A percentile compares a stretch with the other conserved stretches of the same genome.
Evolutionary conservation across 2,329 filamentous ascomycete genomes (phyloP).

Genomic region (Beauveria caledonica): DNA sequence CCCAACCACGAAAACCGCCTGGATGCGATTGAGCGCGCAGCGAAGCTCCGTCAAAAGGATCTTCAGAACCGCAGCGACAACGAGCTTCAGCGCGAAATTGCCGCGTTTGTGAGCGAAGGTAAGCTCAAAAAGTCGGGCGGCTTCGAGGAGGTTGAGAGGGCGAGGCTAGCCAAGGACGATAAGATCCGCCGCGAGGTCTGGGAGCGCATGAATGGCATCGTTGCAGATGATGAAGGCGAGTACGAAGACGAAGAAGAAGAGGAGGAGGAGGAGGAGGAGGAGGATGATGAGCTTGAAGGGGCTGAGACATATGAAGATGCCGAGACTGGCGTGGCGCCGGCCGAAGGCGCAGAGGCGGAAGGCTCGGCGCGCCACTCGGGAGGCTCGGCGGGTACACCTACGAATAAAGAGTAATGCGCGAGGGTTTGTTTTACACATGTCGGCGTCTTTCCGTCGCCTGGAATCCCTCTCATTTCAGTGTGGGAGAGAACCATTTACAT

Average conservation of each 20-base stretch:
- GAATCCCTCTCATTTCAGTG: neutral
- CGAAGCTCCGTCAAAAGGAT: conserved; percentile 84
- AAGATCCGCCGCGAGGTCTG: conserved; percentile 72
- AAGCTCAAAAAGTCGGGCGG: conserved; percentile 95
- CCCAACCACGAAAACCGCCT: conserved; percentile 90
- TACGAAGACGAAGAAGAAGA: conserved; percentile 17
- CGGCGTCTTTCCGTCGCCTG: conserved; percentile 9
- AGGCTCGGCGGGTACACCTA: neutral
- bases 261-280: conserved; percentile 17
- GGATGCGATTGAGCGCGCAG: conserved; percentile 94
- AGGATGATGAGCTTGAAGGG: neutral
- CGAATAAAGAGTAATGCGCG: conserved; percentile 10
- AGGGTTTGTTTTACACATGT: conserved; percentile 20
- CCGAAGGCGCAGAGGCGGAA: neutral
- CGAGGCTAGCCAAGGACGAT: conserved; percentile 79
- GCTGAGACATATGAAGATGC: conserved; percentile 12
- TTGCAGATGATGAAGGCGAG: conserved; percentile 23
- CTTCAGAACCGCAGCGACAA: conserved; percentile 69
- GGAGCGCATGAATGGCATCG: conserved; percentile 55
- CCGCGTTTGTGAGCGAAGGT: conserved; percentile 77
- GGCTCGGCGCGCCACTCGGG: neutral
- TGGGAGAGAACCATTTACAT: neutral
- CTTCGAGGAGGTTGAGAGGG: conserved; percentile 84
- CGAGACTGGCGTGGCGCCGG: neutral
- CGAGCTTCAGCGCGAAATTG: conserved; percentile 75